phyloP scores from a whole-genome alignment of 805 yeast genomes.

The Grigorovia yakushimaensis region DNA sequence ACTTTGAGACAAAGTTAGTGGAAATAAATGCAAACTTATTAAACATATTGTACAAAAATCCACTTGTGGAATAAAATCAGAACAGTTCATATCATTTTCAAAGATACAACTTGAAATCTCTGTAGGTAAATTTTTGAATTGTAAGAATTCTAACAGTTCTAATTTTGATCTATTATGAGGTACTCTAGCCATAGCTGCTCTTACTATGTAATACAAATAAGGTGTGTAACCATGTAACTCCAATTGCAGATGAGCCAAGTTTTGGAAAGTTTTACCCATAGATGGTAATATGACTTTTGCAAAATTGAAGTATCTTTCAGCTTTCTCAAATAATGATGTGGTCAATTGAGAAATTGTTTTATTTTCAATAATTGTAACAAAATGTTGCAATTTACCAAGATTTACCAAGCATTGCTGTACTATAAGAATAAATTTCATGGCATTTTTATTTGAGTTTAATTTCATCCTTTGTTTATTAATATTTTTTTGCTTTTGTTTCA shows the following conservation, averaged over 20 bases:
- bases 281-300: constrained; percentile 6
- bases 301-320: constrained; percentile 5
- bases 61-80: not conserved
- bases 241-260: constrained; percentile 1
- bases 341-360: not conserved
- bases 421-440: not conserved
- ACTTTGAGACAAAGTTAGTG: not conserved
- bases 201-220: constrained; percentile 2
- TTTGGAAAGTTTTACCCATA: constrained; percentile 4
- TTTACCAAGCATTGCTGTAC: constrained; percentile 3
- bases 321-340: constrained; percentile 1
- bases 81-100: not conserved
- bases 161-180: not conserved
- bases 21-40: not conserved
- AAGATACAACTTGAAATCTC: not conserved
- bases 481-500: constrained; percentile 17
- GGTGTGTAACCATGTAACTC: not conserved
- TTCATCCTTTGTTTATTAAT: not conserved
- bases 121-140: not conserved
- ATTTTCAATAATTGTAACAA: not conserved
- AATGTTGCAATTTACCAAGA: constrained; percentile 4
- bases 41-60: not conserved
- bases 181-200: constrained; percentile 1
- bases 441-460: not conserved
- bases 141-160: not conserved